A percentile compares a stretch with the other conserved stretches of the same genome.
phyloP scores from a whole-genome alignment of 768 basidiomycete species.

The Dendrothele bispora region DNA sequence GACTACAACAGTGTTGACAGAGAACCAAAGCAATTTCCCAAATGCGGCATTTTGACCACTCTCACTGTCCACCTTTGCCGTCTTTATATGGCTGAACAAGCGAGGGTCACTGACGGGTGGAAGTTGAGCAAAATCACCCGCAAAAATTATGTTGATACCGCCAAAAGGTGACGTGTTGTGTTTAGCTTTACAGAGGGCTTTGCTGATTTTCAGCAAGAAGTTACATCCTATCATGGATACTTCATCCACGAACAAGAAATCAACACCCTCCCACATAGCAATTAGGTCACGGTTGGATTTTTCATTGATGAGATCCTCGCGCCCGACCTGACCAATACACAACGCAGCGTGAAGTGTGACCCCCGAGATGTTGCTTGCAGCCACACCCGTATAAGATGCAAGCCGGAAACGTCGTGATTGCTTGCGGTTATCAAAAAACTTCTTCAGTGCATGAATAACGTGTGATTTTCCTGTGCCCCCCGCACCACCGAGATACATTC shows the following conservation, averaged over 20 bases:
- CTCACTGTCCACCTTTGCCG: too few relatives aligned
- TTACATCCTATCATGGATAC: conserved; percentile 5
- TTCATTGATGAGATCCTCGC: neutral
- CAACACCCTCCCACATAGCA: conserved; percentile 2
- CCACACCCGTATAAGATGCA: conserved; percentile 8
- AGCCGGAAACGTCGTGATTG: conserved; percentile 7
- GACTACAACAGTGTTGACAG: conserved; percentile 9
- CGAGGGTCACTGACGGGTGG: conserved; percentile 16
- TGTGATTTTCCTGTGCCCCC: conserved; percentile 5
- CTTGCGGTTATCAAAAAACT: neutral
- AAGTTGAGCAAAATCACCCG: conserved; percentile 26
- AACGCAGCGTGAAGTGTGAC: conserved; percentile 11
- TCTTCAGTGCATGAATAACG: neutral
- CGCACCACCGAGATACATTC: neutral
- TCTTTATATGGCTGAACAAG: conserved; percentile 7
- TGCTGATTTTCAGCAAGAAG: conserved; percentile 16
- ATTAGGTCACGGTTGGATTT: neutral
- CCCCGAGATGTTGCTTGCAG: conserved; percentile 7
- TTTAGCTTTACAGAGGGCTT: conserved; percentile 18
- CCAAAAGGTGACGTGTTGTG: conserved; percentile 12
- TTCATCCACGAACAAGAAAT: conserved; percentile 2
- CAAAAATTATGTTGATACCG: conserved; percentile 16
- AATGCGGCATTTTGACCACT: conserved; percentile 4
- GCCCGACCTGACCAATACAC: neutral
- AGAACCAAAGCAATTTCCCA: conserved; percentile 10